phyloP scores from a whole-genome alignment of 345 rosid genomes.

The Syzygium jambos region DNA sequence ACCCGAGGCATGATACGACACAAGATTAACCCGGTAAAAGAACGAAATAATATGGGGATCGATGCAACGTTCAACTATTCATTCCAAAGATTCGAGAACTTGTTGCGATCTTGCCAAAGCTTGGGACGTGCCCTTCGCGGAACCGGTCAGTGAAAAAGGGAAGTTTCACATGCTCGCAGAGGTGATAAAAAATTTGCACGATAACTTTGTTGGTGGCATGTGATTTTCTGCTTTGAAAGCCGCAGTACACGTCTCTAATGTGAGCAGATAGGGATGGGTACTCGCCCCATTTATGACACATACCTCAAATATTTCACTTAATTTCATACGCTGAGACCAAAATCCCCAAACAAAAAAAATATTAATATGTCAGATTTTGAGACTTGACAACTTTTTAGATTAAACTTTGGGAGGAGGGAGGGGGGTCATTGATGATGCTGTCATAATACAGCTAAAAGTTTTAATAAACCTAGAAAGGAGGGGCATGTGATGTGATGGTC shows the following conservation, averaged over 20 bases:
- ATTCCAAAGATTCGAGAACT: background rate
- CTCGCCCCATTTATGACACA: background rate
- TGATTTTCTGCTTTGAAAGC: background rate
- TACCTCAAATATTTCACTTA: background rate
- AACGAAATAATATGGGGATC: background rate
- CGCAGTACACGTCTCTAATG: background rate
- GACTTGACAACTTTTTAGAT: no score
- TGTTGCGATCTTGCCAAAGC: no score
- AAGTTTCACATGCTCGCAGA: background rate
- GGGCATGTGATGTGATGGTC: background rate
- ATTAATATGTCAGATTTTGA: background rate
- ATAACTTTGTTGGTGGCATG: background rate
- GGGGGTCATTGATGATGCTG: background rate
- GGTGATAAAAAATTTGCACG: background rate
- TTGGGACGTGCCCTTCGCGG: background rate
- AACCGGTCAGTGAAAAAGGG: background rate
- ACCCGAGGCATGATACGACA: background rate
- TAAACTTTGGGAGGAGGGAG: background rate
- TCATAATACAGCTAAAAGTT: background rate
- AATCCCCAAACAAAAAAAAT: background rate
- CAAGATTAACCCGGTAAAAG: background rate
- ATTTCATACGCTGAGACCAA: background rate
- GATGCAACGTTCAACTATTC: background rate
- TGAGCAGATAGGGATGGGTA: background rate
- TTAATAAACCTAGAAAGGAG: background rate